Evolutionary conservation across 2,329 filamentous ascomycete species (phyloP), one percentile per base, ranked within the genome.

Genomic region (Fusarium algeriense): DNA sequence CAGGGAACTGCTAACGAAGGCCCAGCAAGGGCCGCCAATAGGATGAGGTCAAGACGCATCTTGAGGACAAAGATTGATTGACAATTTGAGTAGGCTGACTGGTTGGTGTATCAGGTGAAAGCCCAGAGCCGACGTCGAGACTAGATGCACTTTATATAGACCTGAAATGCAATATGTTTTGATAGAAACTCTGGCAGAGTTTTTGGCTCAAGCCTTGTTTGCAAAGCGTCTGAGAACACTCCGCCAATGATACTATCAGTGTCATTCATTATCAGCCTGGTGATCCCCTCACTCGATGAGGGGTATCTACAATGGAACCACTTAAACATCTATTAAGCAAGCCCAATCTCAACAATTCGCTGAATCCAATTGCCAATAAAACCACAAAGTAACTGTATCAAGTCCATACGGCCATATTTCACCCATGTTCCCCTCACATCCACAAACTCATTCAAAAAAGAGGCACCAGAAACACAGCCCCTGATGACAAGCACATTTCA

Each of bases 21-120:
- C 67, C 63, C 61, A 15, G 50, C 55, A 40, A 70, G 52, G 55
- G 45, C 37, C 20, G 60, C 55, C 12, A 70, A 20, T 17, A 70
- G 34, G 46, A 52, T 43, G 49, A 67, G 14, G 43, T 45, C 20
- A 32, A 34, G 37, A 62, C 64, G 55, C 67, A 63, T 70, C 23
- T 37, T 61, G 11, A 34, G 19, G 28, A 12, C 8, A 17, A 59
- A 46, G 14, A 38, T 43, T 34, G 9, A 26, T 38, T 34, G 40
- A 9, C 9, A 48, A 67, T 34, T n/a, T 17, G 17, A 30, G 30
- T 56, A 48, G 20, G 20, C 19, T 28, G 19, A 14, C n/a, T 40
- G 11, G 17, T n/a, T 12, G 17, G 19, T 48, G 37, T 30, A 34
- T 38, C 17, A 20, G 13, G 38, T 37, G 13, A 6, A 32, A 56